Base-by-base conservation (phyloP, 208 protist species). In the Trypanosomatidae sp. region DNA sequence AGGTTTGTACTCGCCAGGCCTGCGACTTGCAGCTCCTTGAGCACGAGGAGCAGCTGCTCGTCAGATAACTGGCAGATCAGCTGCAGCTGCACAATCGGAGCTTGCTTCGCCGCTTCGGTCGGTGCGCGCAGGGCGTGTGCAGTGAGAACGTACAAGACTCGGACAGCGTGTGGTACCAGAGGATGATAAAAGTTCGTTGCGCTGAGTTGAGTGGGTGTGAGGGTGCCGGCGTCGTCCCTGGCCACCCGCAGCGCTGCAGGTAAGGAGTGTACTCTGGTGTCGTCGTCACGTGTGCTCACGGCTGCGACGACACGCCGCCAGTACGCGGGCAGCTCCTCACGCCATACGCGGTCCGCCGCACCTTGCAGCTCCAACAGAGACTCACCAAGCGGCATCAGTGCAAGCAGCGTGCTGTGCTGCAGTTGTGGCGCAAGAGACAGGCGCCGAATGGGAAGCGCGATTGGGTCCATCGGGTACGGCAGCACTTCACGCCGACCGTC, bases 91-190 rank as follows among this genome's bases (percentile, higher is more conserved):
- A 82, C 78, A 30, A 94, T 65, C 7, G 83, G 81, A 62, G 89
- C 80, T 55, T 85, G 83, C 75, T 84, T 90, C n/a, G 84, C 79
- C 36, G 69, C 66, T 46, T 84, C 74, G 53, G 68, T 69, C 58
- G 50, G 71, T 3, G 58, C 73, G 67, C 59, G 67, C 17, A 88
- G 33, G 15, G 86, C 82, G 65, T 92, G 80, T 17, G 76, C 56
- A 22, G 82, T 85, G 19, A 95, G 80, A 28, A 95, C 3, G 60
- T 93, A 80, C 56, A 95, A 30, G 17, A 91, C 80, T 2, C 91
- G 87, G 0, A 89, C 74, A n/a, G 71, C 76, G 66, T 90, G 73
- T 12, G 90, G 82, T 58, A 90, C 74, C 43, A 64, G 60, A 8
- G 80, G 79, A 46, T 81, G 77, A 73, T 87, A 92, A 66, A 95